A percentile compares a stretch with the other conserved stretches of the same genome.
Evolutionary conservation across 345 rosid genomes (phyloP).

Genomic region (Populus nigra): DNA sequence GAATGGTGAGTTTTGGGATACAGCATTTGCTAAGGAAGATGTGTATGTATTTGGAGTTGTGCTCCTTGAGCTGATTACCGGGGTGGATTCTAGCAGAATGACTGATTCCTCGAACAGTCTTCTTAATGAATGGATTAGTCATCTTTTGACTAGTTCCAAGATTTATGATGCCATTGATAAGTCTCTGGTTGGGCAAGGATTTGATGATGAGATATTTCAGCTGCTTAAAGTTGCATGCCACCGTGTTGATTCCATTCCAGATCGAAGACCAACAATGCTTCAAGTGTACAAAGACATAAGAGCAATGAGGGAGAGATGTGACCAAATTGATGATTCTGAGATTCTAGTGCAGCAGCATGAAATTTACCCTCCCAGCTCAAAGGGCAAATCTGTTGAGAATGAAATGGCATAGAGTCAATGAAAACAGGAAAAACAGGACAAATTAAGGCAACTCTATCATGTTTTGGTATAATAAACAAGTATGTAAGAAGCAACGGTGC

Average conservation of each 20-base stretch:
- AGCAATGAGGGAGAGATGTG: neutral
- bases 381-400: too few relatives aligned
- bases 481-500: too few relatives aligned
- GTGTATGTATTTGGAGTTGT: constrained; percentile 28
- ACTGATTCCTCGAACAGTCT: constrained; percentile 11
- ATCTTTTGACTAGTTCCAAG: neutral
- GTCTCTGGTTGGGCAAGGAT: constrained; percentile 15
- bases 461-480: too few relatives aligned
- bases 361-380: too few relatives aligned
- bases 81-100: constrained; percentile 18
- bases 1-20: constrained; percentile 29
- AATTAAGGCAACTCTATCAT: too few relatives aligned
- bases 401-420: too few relatives aligned
- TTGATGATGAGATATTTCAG: constrained; percentile 19
- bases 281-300: constrained; percentile 11
- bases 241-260: constrained; percentile 13
- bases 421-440: too few relatives aligned
- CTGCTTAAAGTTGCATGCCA: constrained; percentile 18
- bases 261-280: constrained; percentile 26
- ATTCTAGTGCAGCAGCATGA: neutral
- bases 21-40: constrained; percentile 27
- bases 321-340: neutral
- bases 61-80: constrained; percentile 29
- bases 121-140: constrained; percentile 7
- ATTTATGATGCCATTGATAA: constrained; percentile 7